Percentiles rank a stretch among this genome's conserved stretches.
These are phyloP conservation scores for Malassezia dermatis DNA, from an alignment of 1,284 basidiomycete genomes.

Conservation along the genomic window DNA sequence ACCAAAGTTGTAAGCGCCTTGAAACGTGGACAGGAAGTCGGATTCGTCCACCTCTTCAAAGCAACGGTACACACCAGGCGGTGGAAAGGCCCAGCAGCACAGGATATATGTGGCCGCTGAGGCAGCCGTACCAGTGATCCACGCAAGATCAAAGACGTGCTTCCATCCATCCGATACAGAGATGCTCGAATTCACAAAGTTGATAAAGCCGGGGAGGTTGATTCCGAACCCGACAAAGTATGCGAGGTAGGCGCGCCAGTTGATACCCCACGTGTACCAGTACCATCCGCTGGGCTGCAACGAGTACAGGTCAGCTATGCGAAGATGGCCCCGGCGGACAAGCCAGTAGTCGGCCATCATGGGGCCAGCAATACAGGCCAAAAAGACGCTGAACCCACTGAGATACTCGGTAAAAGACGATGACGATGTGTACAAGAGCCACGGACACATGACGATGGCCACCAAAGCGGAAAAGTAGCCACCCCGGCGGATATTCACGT, in stretches of 20 bases:
- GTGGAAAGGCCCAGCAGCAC: slow-evolving; percentile 1
- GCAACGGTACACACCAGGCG: background rate
- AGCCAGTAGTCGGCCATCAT: slow-evolving; percentile 61
- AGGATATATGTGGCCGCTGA: background rate
- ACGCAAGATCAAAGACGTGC: slow-evolving; percentile 11
- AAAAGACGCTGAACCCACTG: slow-evolving; percentile 56
- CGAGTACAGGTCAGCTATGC: slow-evolving; percentile 63
- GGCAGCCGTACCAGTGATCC: slow-evolving; percentile 4
- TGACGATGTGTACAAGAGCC: slow-evolving; percentile 66
- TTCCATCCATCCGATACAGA: background rate
- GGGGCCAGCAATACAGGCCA: slow-evolving; percentile 47
- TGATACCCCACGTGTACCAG: slow-evolving; percentile 62
- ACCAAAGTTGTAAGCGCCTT: slow-evolving; percentile 8
- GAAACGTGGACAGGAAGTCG: background rate
- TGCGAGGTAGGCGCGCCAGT: slow-evolving; percentile 58
- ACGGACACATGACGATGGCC: slow-evolving; percentile 63
- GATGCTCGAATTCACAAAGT: background rate
- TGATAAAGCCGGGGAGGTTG: slow-evolving; percentile 61
- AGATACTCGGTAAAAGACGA: slow-evolving; percentile 73
- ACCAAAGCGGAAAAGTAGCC: slow-evolving; percentile 67
- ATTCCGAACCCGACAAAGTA: slow-evolving; percentile 68
- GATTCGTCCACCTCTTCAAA: slow-evolving; percentile 11
- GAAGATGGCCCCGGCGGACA: slow-evolving; percentile 62
- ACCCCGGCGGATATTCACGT: slow-evolving; percentile 74
- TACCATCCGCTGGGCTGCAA: slow-evolving; percentile 52